These are phyloP conservation scores for Papiliotrema fonsecae DNA, from an alignment of 1,284 basidiomycete species.

Conservation along the genomic window DNA sequence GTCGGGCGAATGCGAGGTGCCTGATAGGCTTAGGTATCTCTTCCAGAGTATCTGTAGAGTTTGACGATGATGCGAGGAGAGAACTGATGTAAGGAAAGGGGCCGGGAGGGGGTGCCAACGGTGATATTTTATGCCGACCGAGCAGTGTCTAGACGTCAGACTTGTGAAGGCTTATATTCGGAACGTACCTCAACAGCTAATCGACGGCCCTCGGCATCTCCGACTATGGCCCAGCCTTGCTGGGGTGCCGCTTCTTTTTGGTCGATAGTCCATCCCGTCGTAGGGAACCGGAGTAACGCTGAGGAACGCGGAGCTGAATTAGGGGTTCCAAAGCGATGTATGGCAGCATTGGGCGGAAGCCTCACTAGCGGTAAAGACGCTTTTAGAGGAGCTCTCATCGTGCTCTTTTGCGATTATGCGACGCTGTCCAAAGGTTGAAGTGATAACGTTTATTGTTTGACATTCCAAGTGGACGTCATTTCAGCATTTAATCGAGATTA, in stretches of 20 bases:
- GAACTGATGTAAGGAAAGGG: constrained; percentile 65
- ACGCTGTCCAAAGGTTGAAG: no score
- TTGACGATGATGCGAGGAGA: constrained; percentile 5
- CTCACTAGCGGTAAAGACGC: constrained; percentile 30
- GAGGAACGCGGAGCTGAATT: constrained; percentile 13
- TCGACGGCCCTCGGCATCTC: constrained; percentile 53
- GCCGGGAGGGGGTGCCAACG: constrained; percentile 57
- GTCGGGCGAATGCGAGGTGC: constrained; percentile 69
- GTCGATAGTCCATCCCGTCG: constrained; percentile 58
- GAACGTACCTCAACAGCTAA: constrained; percentile 58
- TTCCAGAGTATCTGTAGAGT: constrained; percentile 4
- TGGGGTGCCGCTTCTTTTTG: constrained; percentile 1
- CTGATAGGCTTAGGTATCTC: constrained; percentile 57
- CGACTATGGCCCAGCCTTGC: constrained; percentile 65
- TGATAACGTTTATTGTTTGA: no score
- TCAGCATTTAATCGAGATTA: no score
- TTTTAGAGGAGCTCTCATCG: constrained; percentile 2
- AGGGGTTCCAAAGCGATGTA: constrained; percentile 34
- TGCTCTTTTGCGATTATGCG: no score
- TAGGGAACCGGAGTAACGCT: constrained; percentile 48
- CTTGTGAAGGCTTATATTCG: not conserved
- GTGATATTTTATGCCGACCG: constrained; percentile 63
- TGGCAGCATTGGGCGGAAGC: constrained; percentile 27
- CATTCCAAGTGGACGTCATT: no score
- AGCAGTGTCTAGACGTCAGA: constrained; percentile 56